These are phyloP conservation scores for Mortierella sp. DNA, from an alignment of 371 early-diverging fungal genomes.

Conservation along the genomic window DNA sequence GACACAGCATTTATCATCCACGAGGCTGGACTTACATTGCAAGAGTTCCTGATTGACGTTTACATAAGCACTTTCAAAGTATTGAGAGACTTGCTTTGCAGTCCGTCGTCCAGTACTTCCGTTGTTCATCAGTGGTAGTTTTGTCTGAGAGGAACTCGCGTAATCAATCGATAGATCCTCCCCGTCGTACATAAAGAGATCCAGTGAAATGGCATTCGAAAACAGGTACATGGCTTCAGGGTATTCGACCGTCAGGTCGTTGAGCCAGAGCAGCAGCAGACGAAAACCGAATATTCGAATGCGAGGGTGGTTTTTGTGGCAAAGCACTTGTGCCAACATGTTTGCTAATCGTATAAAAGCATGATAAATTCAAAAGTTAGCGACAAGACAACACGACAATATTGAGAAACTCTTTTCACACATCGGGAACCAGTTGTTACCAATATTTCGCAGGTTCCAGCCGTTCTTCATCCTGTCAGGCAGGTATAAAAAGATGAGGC, in stretches of 20 bases:
- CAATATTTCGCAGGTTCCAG: constrained; percentile 76
- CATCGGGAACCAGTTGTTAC: constrained; percentile 31
- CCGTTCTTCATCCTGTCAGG: constrained; percentile 78
- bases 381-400: too few relatives aligned
- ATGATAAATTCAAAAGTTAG: background rate
- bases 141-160: constrained; percentile 38
- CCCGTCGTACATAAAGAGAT: constrained; percentile 74
- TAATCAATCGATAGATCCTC: constrained; percentile 51
- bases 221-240: constrained; percentile 73
- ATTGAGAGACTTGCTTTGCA: constrained; percentile 25
- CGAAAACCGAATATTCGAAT: constrained; percentile 80
- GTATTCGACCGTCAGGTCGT: constrained; percentile 70
- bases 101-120: constrained; percentile 37
- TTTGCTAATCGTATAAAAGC: constrained; percentile 49
- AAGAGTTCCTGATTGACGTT: constrained; percentile 55
- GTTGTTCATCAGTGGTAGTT: constrained; percentile 16
- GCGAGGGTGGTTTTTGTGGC: constrained; percentile 75
- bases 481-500: constrained; percentile 74
- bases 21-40: constrained; percentile 48
- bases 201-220: constrained; percentile 71
- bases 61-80: constrained; percentile 26
- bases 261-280: constrained; percentile 77
- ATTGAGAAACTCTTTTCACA: background rate
- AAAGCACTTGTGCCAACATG: constrained; percentile 62
- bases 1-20: too few relatives aligned